Evolutionary conservation across 805 yeast genomes (phyloP).

Genomic region (Sugiyamaella qingdaonensis): DNA sequence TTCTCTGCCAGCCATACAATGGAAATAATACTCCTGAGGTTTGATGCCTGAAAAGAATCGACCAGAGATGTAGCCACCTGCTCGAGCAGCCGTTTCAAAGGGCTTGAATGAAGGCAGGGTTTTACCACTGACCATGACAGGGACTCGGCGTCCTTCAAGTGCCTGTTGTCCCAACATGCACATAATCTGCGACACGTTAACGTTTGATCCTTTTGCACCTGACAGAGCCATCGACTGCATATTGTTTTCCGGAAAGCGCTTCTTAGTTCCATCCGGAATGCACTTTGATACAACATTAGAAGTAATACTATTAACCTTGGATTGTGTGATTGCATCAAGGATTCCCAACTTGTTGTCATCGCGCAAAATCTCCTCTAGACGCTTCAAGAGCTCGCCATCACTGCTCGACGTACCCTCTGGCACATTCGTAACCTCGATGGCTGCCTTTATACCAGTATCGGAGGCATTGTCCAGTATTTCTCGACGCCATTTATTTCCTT

Average conservation of each 20-base stretch:
- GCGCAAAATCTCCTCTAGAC: constrained; percentile 91
- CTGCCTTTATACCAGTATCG: constrained; percentile 87
- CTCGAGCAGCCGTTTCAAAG: constrained; percentile 93
- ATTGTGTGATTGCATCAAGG: constrained; percentile 91
- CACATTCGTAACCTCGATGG: constrained; percentile 88
- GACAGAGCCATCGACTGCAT: constrained; percentile 99
- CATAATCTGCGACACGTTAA: constrained; percentile 98
- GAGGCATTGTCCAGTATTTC: constrained; percentile 74
- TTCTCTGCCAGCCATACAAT: constrained; percentile 99
- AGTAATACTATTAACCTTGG: constrained; percentile 86
- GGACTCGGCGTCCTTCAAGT: constrained; percentile 98
- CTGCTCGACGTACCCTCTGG: constrained; percentile 44
- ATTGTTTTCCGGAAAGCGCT: constrained; percentile 88
- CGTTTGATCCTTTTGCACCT: constrained; percentile 99
- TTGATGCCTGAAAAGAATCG: constrained; percentile 96
- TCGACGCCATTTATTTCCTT: constrained; percentile 85
- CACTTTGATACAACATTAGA: constrained; percentile 92
- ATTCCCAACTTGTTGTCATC: constrained; percentile 90
- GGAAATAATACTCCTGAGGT: constrained; percentile 99
- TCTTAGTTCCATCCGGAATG: constrained; percentile 95
- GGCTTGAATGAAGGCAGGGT: constrained; percentile 95
- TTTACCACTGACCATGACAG: constrained; percentile 98
- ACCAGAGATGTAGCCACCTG: constrained; percentile 97
- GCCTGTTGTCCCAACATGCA: constrained; percentile 99
- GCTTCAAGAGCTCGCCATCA: constrained; percentile 75